These are phyloP conservation scores for Termitomyces heimii DNA, from an alignment of 768 basidiomycete species.

Conservation along the genomic window DNA sequence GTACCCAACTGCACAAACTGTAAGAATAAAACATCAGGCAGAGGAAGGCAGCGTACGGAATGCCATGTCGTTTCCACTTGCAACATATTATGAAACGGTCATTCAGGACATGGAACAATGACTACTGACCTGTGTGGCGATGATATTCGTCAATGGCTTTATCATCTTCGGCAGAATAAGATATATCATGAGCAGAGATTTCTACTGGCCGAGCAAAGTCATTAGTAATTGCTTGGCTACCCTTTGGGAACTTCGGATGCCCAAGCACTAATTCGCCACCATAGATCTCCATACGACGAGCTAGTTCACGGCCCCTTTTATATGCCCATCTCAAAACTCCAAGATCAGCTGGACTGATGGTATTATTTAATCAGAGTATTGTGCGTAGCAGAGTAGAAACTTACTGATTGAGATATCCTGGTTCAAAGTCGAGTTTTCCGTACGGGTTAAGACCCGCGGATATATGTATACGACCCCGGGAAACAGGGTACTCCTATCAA, in stretches of 20 bases:
- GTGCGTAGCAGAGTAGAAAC: slow-evolving; percentile 8
- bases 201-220: slow-evolving; percentile 23
- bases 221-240: slow-evolving; percentile 23
- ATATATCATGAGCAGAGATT: slow-evolving; percentile 28
- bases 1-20: slow-evolving; percentile 49
- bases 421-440: slow-evolving; percentile 37
- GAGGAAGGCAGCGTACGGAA: slow-evolving; percentile 24
- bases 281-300: slow-evolving; percentile 44
- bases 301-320: slow-evolving; percentile 48
- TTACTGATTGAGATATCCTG: slow-evolving; percentile 39
- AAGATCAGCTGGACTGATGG: slow-evolving; percentile 34
- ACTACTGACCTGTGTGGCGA: slow-evolving; percentile 24
- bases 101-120: not conserved
- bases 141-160: slow-evolving; percentile 34
- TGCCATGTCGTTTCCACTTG: slow-evolving; percentile 41
- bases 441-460: slow-evolving; percentile 32
- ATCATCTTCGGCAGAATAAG: slow-evolving; percentile 36
- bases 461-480: slow-evolving; percentile 45
- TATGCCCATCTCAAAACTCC: slow-evolving; percentile 43
- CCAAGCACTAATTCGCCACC: slow-evolving; percentile 29
- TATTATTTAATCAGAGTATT: not conserved
- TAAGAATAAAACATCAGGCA: not conserved
- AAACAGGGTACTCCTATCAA: slow-evolving; percentile 37
- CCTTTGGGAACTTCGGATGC: slow-evolving; percentile 32
- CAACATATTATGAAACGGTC: not conserved